Conservation (phyloP, 192 early-diverging fungal genomes). For the Rhizophlyctis rosea region DNA sequence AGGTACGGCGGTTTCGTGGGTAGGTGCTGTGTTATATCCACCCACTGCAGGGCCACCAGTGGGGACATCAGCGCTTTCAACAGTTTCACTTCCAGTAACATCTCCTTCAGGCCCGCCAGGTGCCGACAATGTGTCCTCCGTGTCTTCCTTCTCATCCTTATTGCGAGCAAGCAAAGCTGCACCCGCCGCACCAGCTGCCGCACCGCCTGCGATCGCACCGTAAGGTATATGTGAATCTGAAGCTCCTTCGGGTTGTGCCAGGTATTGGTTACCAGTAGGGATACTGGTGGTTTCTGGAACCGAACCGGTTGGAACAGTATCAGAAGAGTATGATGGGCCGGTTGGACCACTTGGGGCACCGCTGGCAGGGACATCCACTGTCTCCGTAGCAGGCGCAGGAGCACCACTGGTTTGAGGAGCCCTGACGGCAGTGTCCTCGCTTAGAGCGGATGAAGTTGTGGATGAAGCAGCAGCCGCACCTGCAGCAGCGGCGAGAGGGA, state of each 20-base stretch:
- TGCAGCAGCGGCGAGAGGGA: background rate
- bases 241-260: too few relatives aligned
- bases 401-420: too few relatives aligned
- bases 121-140: background rate
- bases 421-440: too few relatives aligned
- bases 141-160: background rate
- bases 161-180: background rate
- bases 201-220: background rate
- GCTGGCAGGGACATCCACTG: background rate
- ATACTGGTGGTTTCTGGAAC: too few relatives aligned
- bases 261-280: too few relatives aligned
- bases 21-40: background rate
- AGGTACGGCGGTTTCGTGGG: background rate
- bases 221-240: too few relatives aligned
- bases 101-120: background rate
- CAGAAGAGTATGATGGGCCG: too few relatives aligned
- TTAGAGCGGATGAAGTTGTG: too few relatives aligned
- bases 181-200: background rate
- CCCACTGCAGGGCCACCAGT: background rate
- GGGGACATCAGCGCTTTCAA: background rate
- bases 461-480: background rate
- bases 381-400: background rate
- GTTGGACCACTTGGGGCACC: too few relatives aligned
- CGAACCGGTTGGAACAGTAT: too few relatives aligned
- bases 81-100: background rate